Percentiles rank a stretch among this genome's conserved stretches.
Evolutionary conservation across 257 asterid species (phyloP).

Genomic region (Nicotiana undulata): DNA sequence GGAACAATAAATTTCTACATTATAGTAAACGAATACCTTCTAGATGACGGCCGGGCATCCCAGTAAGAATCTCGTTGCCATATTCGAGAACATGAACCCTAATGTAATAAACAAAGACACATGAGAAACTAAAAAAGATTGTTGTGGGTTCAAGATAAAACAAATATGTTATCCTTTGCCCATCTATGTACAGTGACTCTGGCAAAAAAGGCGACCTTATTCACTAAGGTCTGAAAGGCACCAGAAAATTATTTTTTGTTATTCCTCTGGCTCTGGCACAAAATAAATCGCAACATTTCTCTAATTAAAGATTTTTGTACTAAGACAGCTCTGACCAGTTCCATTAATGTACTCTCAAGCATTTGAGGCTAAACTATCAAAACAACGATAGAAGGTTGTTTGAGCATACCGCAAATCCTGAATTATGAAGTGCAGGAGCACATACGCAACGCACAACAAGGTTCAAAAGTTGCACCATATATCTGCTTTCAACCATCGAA

Average conservation of each 20-base stretch:
- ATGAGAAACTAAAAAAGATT: constrained; percentile 4
- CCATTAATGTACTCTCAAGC: neutral
- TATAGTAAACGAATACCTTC: constrained; percentile 49
- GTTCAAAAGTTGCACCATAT: constrained; percentile 89
- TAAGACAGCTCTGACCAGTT: neutral
- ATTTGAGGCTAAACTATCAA: neutral
- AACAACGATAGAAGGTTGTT: neutral
- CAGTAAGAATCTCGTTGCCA: constrained; percentile 97
- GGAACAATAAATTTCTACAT: neutral
- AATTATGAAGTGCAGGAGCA: constrained; percentile 92
- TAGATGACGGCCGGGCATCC: constrained; percentile 96
- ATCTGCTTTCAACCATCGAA: constrained; percentile 41
- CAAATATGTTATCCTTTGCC: neutral
- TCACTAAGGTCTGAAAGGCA: neutral
- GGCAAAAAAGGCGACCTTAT: neutral
- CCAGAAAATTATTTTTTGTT: neutral
- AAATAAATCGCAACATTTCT: neutral
- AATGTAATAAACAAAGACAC: constrained; percentile 13
- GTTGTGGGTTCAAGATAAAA: neutral
- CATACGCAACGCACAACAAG: constrained; percentile 65
- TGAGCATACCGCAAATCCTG: constrained; percentile 88
- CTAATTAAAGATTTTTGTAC: neutral
- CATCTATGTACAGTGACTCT: neutral
- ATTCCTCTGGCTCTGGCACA: constrained; percentile 2
- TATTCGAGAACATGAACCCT: constrained; percentile 98